Conservation (phyloP, 2,329 filamentous ascomycete species). For the Xylariaceae sp. region DNA sequence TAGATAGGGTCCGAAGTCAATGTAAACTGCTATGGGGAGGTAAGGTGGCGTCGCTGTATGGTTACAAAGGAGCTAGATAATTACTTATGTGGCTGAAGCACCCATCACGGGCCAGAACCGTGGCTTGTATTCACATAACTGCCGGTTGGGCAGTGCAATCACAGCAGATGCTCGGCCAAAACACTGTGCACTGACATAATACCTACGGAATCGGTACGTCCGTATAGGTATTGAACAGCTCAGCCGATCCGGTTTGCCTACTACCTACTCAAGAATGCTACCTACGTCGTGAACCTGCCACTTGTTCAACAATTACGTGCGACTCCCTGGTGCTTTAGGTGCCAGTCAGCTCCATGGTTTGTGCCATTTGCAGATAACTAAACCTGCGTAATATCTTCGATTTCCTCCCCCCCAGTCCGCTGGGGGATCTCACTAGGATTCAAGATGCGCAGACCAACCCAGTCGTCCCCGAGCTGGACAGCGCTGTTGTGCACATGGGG, state of each 20-base stretch:
- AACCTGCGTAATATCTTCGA: slow-evolving; percentile 33
- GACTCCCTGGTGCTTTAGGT: neutral
- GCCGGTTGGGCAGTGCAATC: too few species aligned
- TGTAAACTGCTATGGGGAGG: too few species aligned
- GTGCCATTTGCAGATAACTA: slow-evolving; percentile 1
- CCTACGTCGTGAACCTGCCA: neutral
- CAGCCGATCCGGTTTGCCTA: neutral
- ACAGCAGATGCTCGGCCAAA: too few species aligned
- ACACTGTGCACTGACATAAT: too few species aligned
- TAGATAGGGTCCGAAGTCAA: too few species aligned
- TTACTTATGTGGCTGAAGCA: too few species aligned
- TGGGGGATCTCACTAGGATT: slow-evolving; percentile 32
- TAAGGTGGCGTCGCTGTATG: too few species aligned
- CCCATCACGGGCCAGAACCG: too few species aligned
- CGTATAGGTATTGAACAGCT: slow-evolving; percentile 8
- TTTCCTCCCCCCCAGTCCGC: slow-evolving; percentile 11
- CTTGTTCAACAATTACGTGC: slow-evolving; percentile 5
- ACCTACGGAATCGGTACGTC: neutral
- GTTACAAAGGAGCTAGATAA: too few species aligned
- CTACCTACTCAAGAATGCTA: neutral
- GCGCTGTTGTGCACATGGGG: slow-evolving; percentile 57
- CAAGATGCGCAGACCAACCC: slow-evolving; percentile 48
- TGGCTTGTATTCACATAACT: too few species aligned
- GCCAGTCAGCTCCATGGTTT: slow-evolving; percentile 11
- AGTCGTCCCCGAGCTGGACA: slow-evolving; percentile 60